Base-by-base conservation (phyloP, 2,329 filamentous ascomycete species). In the Arthrinium phaeospermum region DNA sequence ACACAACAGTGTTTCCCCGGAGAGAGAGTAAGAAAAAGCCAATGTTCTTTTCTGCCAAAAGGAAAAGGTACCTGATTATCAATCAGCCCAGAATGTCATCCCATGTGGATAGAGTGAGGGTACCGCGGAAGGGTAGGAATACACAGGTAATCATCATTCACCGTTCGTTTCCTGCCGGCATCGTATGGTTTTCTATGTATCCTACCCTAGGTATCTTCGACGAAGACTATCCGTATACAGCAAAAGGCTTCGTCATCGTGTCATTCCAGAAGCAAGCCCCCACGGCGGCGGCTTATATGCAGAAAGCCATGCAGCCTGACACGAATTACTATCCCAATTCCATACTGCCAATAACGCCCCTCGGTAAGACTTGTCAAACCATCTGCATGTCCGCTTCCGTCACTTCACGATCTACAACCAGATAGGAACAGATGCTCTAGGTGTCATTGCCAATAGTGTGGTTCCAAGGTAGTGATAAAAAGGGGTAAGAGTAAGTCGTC, bases 231-330 rank as follows among this genome's bases (percentile, higher is more conserved):
- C 57, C 57, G 34, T 4, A 64, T 37, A 37, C 19, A 61, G 27
- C 14, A 34, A 22, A 34, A 61, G 5, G 16, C 53, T 30, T 61
- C 53, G 30, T 37, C 53, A 61, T 13, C 19, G 1, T 64, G 30
- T 0, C 34, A 64, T 30, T n/a, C 8, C 19, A 34, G 34, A 34
- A 19, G 27, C 57, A 22, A 64, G 10, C 34, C 57, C 57, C 57
- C 57, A 64, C 34, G 34, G 57, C 57, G 57, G 57, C 57, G 57
- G 57, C 57, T 41, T 41, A 41, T 64, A 64, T 64, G 57, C 57
- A 41, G 34, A 64, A 6, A 41, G 30, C 19, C 19, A n/a, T n/a
- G 57, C 57, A 64, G 34, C 57, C 57, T 37, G 57, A 12, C 57
- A 41, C 57, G 19, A 41, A 41, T 64, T 64, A 12, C 22, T 41